These are phyloP conservation scores for Fusarium luffae DNA, from an alignment of 2,329 filamentous ascomycete species.

Conservation along the genomic window DNA sequence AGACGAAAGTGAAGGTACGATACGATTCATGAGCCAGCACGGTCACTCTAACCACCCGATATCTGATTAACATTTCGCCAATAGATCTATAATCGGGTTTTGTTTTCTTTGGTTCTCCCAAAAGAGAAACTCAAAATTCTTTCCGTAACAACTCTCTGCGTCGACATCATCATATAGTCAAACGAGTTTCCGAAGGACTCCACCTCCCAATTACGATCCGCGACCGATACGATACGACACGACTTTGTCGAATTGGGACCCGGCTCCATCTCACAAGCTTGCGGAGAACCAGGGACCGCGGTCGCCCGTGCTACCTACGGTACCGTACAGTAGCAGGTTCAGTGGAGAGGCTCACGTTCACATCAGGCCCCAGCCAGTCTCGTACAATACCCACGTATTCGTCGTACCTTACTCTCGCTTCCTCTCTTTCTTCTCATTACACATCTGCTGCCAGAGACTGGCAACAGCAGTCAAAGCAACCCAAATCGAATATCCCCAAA, in stretches of 20 bases:
- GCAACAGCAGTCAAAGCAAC: conserved; percentile 18
- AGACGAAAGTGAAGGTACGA: conserved; percentile 28
- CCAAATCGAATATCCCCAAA: background rate
- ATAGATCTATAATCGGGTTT: background rate
- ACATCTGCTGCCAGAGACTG: conserved; percentile 25
- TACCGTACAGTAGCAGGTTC: conserved; percentile 15
- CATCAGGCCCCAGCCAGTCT: conserved; percentile 22
- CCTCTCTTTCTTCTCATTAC: conserved; percentile 17
- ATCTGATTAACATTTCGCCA: background rate
- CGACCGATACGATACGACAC: conserved; percentile 42
- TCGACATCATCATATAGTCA: conserved; percentile 35
- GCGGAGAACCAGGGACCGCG: conserved; percentile 36
- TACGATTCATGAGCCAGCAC: conserved; percentile 18
- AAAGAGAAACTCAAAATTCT: background rate
- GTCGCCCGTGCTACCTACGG: conserved; percentile 23
- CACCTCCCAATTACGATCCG: conserved; percentile 39
- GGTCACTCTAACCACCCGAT: background rate
- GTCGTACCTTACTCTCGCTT: conserved; percentile 32
- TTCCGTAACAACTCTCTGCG: background rate
- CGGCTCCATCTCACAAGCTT: conserved; percentile 38
- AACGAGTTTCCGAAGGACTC: conserved; percentile 23
- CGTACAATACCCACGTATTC: conserved; percentile 35
- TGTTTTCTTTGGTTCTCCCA: background rate
- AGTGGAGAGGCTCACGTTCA: background rate
- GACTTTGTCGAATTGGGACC: conserved; percentile 27